Evolutionary conservation across 352 stramenopile species (phyloP), one percentile per base, ranked within the genome.

Genomic region (Pythium guiyangense): DNA sequence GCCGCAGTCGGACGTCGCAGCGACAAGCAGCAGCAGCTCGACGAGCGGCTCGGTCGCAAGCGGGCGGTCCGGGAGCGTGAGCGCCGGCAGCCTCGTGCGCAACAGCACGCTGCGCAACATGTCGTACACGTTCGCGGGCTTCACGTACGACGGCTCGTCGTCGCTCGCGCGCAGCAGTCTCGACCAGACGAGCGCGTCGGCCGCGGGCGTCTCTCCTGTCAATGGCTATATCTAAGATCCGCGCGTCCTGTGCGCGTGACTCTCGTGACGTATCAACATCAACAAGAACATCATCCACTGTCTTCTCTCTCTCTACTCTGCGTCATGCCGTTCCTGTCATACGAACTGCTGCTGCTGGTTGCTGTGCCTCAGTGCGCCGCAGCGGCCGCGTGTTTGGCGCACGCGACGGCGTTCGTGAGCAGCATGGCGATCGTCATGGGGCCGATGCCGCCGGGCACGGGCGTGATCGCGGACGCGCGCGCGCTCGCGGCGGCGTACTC

Each of bases 391-490:
- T 80, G 83, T 57, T 73, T 74, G 53, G 77, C 78, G 54, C 78
- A 88, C 43, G 65, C 62, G 40, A 92, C 71, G 10, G 71, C 82
- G 72, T 97, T 97, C 51, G 81, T 79, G 47, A 97, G 78, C 52
- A 97, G 74, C 88, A 97, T 98, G 17, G 94, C 91, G 62, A 98
- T 96, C 29, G 94, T 99, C 97, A 99, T 99, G 31, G 98, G 98
- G n/a, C 98, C 98, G 47, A 99, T 97, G 61, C 84, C 84, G 46
- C 87, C 86, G 4, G 96, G 96, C 47, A 99, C 97, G 1, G 97
- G 97, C 29, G 97, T 99, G 71, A 99, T 99, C 52, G 87, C 89
- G 6, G 85, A 92, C 20, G 87, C 96, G 37, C 96, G 81, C 34
- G 78, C 69, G 51, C 66, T 86, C 11, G 77, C 96, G 59, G 78